Evolutionary conservation across 2,329 filamentous ascomycete genomes (phyloP).

Genomic region (Thermothelomyces thermophilus): DNA sequence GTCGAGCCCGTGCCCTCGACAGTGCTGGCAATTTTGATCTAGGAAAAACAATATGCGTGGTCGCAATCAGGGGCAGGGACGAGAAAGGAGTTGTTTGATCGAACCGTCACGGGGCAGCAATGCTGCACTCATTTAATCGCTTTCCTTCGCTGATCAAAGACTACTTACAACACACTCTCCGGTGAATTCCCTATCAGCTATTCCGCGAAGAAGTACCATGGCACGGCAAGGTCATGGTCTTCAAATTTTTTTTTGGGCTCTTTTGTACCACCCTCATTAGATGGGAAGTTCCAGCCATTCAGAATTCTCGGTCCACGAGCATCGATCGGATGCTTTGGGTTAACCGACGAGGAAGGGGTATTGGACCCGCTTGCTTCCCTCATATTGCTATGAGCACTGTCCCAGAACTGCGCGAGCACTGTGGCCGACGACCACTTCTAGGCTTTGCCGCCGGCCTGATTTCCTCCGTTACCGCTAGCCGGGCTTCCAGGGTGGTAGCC

Average conservation of each 20-base stretch:
- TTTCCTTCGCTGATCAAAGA: constrained; percentile 9
- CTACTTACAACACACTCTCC: constrained; percentile 9
- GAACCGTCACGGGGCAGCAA: constrained; percentile 4
- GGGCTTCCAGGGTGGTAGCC: constrained; percentile 60
- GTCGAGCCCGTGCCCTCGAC: background rate
- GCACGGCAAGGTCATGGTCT: constrained; percentile 3
- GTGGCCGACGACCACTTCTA: constrained; percentile 7
- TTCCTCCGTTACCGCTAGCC: constrained; percentile 13
- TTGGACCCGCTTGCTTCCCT: background rate
- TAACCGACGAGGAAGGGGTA: background rate
- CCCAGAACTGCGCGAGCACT: background rate
- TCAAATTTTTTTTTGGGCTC: background rate
- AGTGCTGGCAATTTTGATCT: background rate
- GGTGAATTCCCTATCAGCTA: constrained; percentile 6
- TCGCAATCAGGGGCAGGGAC: background rate
- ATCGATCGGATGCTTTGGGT: background rate
- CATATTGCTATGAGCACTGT: background rate
- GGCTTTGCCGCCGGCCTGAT: constrained; percentile 32
- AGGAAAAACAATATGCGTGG: background rate
- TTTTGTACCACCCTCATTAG: background rate
- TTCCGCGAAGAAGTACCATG: background rate
- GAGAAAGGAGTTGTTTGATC: background rate
- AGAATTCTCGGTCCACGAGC: background rate
- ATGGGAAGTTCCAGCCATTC: background rate
- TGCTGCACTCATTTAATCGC: constrained; percentile 7